These are phyloP conservation scores for Peziza echinospora DNA, from an alignment of 495 filamentous ascomycete species.

Conservation along the genomic window DNA sequence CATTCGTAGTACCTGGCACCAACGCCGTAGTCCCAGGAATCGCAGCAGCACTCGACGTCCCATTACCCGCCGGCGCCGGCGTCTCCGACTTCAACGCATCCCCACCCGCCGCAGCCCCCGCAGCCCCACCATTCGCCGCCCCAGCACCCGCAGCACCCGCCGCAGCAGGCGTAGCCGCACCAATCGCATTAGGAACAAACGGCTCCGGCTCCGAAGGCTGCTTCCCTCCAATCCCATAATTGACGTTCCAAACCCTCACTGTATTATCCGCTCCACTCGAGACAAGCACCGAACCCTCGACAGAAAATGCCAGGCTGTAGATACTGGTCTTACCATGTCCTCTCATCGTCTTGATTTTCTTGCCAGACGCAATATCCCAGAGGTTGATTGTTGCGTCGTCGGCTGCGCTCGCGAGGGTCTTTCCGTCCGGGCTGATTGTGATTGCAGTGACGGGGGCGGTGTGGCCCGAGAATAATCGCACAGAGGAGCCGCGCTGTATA, in stretches of 20 bases:
- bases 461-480: constrained; percentile 84
- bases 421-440: constrained; percentile 67
- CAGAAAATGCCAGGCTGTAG: constrained; percentile 75
- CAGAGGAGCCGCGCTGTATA: constrained; percentile 59
- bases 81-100: constrained; percentile 18
- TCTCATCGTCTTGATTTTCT: constrained; percentile 70
- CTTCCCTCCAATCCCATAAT: constrained; percentile 32
- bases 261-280: constrained; percentile 84
- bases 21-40: neutral
- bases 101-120: constrained; percentile 9
- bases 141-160: neutral
- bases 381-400: constrained; percentile 65
- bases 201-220: constrained; percentile 28
- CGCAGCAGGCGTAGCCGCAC: no score
- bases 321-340: constrained; percentile 88
- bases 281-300: constrained; percentile 68
- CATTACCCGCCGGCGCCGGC: constrained; percentile 7
- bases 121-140: neutral
- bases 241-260: constrained; percentile 81
- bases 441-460: constrained; percentile 62
- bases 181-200: constrained; percentile 15
- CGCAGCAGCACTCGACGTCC: constrained; percentile 1
- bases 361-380: constrained; percentile 74
- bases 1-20: constrained; percentile 2
- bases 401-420: constrained; percentile 71